Base-by-base conservation (phyloP, 2,329 filamentous ascomycete species). In the Proliferodiscus dingleyae region DNA sequence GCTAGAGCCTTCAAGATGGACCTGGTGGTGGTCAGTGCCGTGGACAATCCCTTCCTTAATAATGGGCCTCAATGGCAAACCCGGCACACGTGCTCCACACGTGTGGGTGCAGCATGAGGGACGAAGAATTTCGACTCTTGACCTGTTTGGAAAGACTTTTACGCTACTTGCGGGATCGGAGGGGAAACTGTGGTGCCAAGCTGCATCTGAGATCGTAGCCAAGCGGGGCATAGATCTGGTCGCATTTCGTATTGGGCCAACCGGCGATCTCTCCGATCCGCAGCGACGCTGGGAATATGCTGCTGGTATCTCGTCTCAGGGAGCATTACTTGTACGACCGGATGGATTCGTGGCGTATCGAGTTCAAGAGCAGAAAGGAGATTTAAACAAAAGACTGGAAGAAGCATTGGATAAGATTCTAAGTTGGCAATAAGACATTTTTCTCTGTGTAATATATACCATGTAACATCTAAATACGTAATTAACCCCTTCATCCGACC, bases 281-380 rank as follows among this genome's bases (percentile, higher is more conserved):
- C 48, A 51, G 3, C 26, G 52, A 5, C 28, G 21, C 16, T 61
- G 45, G 21, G 57, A 62, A 43, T 45, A 47, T 15, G 47, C 50
- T 3, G 56, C 63, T 13, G 58, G 62, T 1, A 57, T 66, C 21
- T 60, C 60, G 3, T 26, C 45, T 3, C 49, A 22, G 16, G 65
- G 66, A 2, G 62, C 61, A 3, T 48, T 60, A 15, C 53, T 67
- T 7, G 47, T 67, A 23, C 52, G 65, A 11, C 65, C 65, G 0
- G 65, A 68, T 55, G 63, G 61, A 1, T 62, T 64, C 52, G 55
- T 67, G 36, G 60, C 59, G 1, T 68, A 64, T 64, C 46, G 56
- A 18, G 40, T 26, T 4, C 47, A 49, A 18, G 37, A 40, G 16
- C 16, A 44, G 28, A n/a, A 34, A 23, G 42, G n/a, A n/a, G 41